Evolutionary conservation across 2,329 filamentous ascomycete genomes (phyloP), one percentile per base, ranked within the genome.

Genomic region (Bipolaris gigantea): DNA sequence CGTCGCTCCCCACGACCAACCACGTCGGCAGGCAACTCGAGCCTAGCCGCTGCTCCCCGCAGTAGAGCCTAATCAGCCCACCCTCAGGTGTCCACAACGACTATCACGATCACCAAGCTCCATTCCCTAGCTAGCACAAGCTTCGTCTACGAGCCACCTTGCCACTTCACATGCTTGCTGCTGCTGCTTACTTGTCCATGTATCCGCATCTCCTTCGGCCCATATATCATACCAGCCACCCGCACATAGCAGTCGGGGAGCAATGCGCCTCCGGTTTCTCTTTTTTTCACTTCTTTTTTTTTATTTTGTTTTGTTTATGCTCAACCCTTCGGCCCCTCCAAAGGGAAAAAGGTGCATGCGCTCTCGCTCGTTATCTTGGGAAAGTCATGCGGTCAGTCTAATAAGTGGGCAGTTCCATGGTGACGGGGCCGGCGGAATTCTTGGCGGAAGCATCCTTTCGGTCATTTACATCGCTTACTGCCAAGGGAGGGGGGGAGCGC

Each of bases 1-100:
- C 50, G 44, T 46, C 46, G 46, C 49, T 51, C 30, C 46, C 45
- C 40, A 41, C 42, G 39, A 50, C 60, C 57, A 62, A 60, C 53
- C 57, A 60, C 19, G 48, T 38, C n/a, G 30, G 21, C 15, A 25
- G n/a, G 34, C 50, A 51, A 33, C 42, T 42, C 46, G 50, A 59
- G 46, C 49, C 58, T 62, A 57, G 34, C 53, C 50, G 57, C 58
- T 40, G 56, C 54, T 54, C 62, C 56, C 62, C 60, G 55, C 62
- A 55, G 50, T 58, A 47, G 49, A 55, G 38, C 46, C 46, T 19
- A 39, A 43, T 59, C 56, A 57, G 50, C 56, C 65, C 62, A 67
- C 54, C 61, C 41, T 56, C 52, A 46, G 23, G 54, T 56, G 47
- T 38, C 62, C 59, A 46, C 56, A 53, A 56, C 60, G 55, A 59